Evolutionary conservation across 1,284 basidiomycete species (phyloP).

Genomic region (Pseudozyma flocculosa): DNA sequence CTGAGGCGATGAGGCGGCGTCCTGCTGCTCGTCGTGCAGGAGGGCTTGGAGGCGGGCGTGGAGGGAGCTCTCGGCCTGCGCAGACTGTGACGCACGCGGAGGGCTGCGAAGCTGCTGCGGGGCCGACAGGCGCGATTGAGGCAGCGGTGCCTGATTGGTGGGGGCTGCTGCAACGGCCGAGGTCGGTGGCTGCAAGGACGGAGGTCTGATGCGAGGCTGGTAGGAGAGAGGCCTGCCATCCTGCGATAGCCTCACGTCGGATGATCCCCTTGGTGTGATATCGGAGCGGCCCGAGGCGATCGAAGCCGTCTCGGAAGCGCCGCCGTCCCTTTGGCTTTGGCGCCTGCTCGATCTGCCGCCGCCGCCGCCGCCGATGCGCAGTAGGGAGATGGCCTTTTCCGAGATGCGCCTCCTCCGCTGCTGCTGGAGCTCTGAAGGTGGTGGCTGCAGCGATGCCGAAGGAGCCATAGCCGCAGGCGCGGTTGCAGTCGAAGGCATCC

Average conservation of each 20-base stretch:
- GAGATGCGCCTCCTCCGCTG: not conserved
- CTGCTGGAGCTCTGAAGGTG: not conserved
- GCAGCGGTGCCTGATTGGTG: not conserved
- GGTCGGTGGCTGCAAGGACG: not conserved
- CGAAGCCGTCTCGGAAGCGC: not conserved
- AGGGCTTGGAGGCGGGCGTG: not conserved
- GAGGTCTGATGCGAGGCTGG: not conserved
- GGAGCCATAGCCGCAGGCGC: not conserved
- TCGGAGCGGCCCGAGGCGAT: not conserved
- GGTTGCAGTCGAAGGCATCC: too few species aligned
- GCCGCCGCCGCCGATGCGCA: not conserved
- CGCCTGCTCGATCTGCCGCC: not conserved
- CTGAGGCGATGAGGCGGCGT: too few species aligned
- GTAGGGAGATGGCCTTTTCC: not conserved
- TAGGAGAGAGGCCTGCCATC: not conserved
- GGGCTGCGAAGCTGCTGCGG: not conserved
- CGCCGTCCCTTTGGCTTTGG: not conserved
- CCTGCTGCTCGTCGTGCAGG: not conserved
- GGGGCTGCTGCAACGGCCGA: not conserved
- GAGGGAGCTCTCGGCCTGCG: not conserved
- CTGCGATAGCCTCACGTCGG: not conserved
- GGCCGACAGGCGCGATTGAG: too few species aligned
- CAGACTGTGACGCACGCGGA: not conserved
- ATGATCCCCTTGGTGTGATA: not conserved
- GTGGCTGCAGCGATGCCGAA: not conserved